These are phyloP conservation scores for Calonectria henricotiae DNA, from an alignment of 2,329 filamentous ascomycete species.

Conservation along the genomic window DNA sequence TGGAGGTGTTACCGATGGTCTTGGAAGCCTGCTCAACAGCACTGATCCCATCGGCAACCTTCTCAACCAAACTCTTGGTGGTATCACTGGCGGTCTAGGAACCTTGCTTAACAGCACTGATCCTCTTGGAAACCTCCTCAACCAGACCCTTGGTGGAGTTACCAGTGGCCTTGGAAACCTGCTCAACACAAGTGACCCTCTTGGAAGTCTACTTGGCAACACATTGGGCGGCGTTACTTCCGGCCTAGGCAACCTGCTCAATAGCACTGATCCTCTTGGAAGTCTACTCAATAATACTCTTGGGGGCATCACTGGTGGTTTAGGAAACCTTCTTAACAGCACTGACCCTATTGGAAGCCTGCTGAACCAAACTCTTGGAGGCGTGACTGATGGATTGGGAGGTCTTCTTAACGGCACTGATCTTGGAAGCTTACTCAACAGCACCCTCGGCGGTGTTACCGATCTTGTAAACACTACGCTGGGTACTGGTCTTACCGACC, in stretches of 20 bases:
- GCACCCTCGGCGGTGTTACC: neutral
- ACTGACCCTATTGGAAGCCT: slow-evolving; percentile 8
- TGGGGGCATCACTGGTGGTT: neutral
- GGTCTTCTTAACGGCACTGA: neutral
- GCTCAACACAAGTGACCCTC: neutral
- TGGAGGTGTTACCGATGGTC: neutral
- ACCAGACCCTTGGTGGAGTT: neutral
- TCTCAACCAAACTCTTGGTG: neutral
- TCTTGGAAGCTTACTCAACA: slow-evolving; percentile 7
- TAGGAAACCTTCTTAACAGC: slow-evolving; percentile 1
- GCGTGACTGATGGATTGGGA: neutral
- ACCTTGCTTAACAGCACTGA: slow-evolving; percentile 3
- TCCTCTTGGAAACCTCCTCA: slow-evolving; percentile 10
- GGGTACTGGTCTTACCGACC: too few species aligned
- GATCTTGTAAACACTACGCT: neutral
- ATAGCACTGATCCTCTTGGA: neutral
- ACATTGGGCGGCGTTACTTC: neutral
- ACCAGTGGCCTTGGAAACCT: neutral
- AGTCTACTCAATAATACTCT: neutral
- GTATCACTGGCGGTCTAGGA: neutral
- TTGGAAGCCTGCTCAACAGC: slow-evolving; percentile 1
- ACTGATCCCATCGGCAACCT: slow-evolving; percentile 2
- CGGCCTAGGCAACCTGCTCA: neutral
- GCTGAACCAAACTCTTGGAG: slow-evolving; percentile 1
- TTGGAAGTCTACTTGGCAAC: neutral